These are phyloP conservation scores for Debaryomyces subglobosus DNA, from an alignment of 1,139 yeast genomes.

Conservation along the genomic window DNA sequence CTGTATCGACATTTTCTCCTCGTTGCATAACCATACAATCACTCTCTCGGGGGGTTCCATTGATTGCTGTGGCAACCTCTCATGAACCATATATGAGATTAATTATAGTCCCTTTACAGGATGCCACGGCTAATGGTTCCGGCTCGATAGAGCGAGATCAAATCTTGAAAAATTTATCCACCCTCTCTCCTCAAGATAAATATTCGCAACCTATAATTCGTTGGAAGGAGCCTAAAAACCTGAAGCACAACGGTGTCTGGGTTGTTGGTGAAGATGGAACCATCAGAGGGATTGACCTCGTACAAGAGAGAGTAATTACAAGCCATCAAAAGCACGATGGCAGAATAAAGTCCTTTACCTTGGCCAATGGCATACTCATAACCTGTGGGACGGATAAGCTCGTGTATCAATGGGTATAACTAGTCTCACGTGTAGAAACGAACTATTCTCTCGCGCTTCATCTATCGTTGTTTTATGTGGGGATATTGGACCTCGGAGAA, in stretches of 20 bases:
- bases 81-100: constrained; percentile 78
- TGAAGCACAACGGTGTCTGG: constrained; percentile 58
- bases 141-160: constrained; percentile 37
- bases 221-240: constrained; percentile 33
- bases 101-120: constrained; percentile 51
- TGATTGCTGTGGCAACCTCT: constrained; percentile 65
- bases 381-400: constrained; percentile 52
- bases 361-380: constrained; percentile 38
- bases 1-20: constrained; percentile 68
- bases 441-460: not conserved
- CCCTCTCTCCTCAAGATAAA: constrained; percentile 72
- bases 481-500: constrained; percentile 8
- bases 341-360: constrained; percentile 52
- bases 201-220: constrained; percentile 58
- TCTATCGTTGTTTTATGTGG: constrained; percentile 1
- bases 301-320: constrained; percentile 27
- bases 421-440: not conserved
- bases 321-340: constrained; percentile 40
- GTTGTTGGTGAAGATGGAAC: constrained; percentile 72
- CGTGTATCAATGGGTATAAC: constrained; percentile 23
- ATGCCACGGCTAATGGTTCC: constrained; percentile 16
- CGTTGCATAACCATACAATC: constrained; percentile 43
- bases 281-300: constrained; percentile 58
- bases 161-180: constrained; percentile 58
- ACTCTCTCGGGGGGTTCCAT: constrained; percentile 21